phyloP scores from a whole-genome alignment of 1,284 basidiomycete species.

The Apiotrichum domesticum region DNA sequence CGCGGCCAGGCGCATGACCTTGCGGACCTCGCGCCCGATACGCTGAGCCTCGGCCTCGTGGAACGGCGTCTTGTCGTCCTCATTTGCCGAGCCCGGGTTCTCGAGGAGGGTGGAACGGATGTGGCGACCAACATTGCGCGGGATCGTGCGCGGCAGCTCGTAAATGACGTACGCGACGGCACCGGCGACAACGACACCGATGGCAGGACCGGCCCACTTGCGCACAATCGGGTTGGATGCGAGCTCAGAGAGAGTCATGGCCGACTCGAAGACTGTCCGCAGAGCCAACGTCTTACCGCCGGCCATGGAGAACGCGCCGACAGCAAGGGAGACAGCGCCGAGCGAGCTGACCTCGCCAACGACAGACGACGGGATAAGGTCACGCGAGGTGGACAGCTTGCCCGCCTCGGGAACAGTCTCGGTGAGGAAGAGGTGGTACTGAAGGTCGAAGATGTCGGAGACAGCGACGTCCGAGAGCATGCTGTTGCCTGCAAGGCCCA shows the following conservation, averaged over 20 bases:
- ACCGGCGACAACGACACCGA: constrained; percentile 66
- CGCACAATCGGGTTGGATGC: constrained; percentile 74
- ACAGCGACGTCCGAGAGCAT: constrained; percentile 45
- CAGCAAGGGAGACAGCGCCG: constrained; percentile 65
- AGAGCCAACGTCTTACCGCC: constrained; percentile 72
- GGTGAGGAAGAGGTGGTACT: constrained; percentile 60
- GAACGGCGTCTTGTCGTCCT: constrained; percentile 51
- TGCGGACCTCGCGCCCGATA: constrained; percentile 80
- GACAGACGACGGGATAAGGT: constrained; percentile 30
- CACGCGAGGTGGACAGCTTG: constrained; percentile 16
- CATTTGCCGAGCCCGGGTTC: constrained; percentile 18
- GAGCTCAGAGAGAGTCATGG: constrained; percentile 67
- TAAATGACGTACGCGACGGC: constrained; percentile 75
- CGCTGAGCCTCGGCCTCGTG: constrained; percentile 65
- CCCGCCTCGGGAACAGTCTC: constrained; percentile 47
- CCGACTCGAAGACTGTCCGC: constrained; percentile 68
- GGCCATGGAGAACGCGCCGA: constrained; percentile 83
- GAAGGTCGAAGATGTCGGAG: constrained; percentile 82
- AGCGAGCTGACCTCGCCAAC: constrained; percentile 55
- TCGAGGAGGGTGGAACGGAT: constrained; percentile 53
- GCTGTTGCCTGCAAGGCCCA: constrained; percentile 38
- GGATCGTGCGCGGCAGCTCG: constrained; percentile 85
- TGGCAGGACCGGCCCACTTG: constrained; percentile 79
- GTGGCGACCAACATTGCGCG: constrained; percentile 80
- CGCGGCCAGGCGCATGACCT: constrained; percentile 84